A percentile compares a stretch with the other conserved stretches of the same genome.
Conservation (phyloP, 2,329 filamentous ascomycete genomes). For the Sphaerulina vaccinii region DNA sequence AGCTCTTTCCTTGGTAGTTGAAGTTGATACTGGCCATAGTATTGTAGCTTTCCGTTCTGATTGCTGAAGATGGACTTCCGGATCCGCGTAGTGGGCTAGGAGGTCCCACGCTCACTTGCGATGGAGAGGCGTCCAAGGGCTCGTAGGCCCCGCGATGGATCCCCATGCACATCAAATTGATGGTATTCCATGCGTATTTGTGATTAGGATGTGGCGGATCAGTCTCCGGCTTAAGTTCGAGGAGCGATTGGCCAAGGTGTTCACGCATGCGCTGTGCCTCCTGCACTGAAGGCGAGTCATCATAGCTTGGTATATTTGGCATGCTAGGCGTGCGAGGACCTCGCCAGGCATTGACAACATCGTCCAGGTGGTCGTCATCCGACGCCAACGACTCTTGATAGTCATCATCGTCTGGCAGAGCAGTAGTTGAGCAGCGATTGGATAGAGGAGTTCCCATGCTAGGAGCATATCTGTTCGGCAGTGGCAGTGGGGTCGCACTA, state of each 20-base stretch:
- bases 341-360: slow-evolving; percentile 13
- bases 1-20: slow-evolving; percentile 13
- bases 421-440: neutral
- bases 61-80: neutral
- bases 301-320: slow-evolving; percentile 1
- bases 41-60: slow-evolving; percentile 3
- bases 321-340: slow-evolving; percentile 12
- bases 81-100: slow-evolving; percentile 10
- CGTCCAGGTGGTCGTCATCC: slow-evolving; percentile 13
- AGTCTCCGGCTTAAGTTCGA: slow-evolving; percentile 7
- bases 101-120: neutral
- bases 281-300: slow-evolving; percentile 8
- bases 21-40: slow-evolving; percentile 2
- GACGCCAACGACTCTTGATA: slow-evolving; percentile 7
- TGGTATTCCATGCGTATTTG: slow-evolving; percentile 17
- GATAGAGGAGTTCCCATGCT: neutral
- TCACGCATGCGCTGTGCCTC: slow-evolving; percentile 14
- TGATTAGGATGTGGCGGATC: slow-evolving; percentile 19
- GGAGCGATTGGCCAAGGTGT: slow-evolving; percentile 13
- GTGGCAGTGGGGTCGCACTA: neutral
- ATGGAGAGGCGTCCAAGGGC: slow-evolving; percentile 5
- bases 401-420: neutral
- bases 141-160: slow-evolving; percentile 9
- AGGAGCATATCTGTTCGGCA: neutral
- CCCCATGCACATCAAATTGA: slow-evolving; percentile 20